Evolutionary conservation across 2,329 filamentous ascomycete genomes (phyloP), one percentile per base, ranked within the genome.

Genomic region (Fusarium palustre): DNA sequence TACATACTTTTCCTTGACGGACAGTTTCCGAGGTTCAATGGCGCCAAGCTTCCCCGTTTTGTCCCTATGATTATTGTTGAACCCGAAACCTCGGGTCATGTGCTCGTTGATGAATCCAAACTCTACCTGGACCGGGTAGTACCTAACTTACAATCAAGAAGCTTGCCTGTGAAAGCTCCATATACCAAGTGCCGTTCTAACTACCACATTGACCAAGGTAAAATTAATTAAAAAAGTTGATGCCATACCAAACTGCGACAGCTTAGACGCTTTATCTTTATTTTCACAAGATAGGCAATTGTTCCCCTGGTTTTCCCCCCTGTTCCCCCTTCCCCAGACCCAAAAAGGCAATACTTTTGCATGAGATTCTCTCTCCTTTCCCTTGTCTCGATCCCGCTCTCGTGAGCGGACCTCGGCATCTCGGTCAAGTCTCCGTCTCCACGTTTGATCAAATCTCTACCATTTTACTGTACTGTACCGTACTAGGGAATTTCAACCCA

Each of bases 381-480:
- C 18, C 52, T 55, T 30, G 52, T 33, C 9, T 20, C 45, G 33
- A 53, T 59, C 49, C 64, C 68, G 64, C 57, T 65, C 67, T 48
- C 64, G 66, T 50, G 62, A 66, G 68, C 74, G 74, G 71, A 76
- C 75, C 74, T 76, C 75, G 75, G 75, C 71, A 76, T 76, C 59
- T 75, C 73, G 72, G 73, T 61, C 73, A 73, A 59, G 61, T 73
- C 60, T 71, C 73, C 72, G 61, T 72, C 68, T 72, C 73, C 71
- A 72, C 66, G 43, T 58, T 49, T 63, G 13, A 28, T 20, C 33
- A 30, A 56, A 55, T 63, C 66, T 69, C 52, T 43, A 46, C 50
- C 33, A 46, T 46, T 31, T 20, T 20, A 28, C 18, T 30, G 24
- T 50, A 50, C 48, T 50, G 48, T 50, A 50, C 48, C 18, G 13